A percentile compares a stretch with the other conserved stretches of the same genome.
These are phyloP conservation scores for Suillus tomentosus DNA, from an alignment of 768 basidiomycete species.

Conservation along the genomic window DNA sequence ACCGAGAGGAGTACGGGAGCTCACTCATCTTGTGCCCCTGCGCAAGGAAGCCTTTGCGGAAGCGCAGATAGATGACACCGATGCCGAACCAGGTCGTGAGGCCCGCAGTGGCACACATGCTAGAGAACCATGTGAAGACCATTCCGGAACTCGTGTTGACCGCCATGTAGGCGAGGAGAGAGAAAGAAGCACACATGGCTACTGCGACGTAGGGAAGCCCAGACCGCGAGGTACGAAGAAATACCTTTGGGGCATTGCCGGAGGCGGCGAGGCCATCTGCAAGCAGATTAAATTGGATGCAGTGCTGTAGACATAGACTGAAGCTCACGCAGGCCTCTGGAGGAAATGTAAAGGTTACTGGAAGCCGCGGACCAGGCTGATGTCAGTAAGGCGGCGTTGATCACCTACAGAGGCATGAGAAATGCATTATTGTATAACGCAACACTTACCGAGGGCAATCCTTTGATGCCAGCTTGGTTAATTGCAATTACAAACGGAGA, in stretches of 20 bases:
- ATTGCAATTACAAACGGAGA: conserved; percentile 64
- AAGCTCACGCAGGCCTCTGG: conserved; percentile 39
- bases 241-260: conserved; percentile 56
- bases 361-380: conserved; percentile 45
- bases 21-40: conserved; percentile 50
- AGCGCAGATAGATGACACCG: conserved; percentile 47
- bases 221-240: conserved; percentile 38
- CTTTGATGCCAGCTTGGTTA: conserved; percentile 56
- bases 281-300: conserved; percentile 23
- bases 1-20: conserved; percentile 45
- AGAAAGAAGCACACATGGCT: conserved; percentile 30
- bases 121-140: conserved; percentile 46
- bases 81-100: conserved; percentile 48
- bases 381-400: conserved; percentile 46
- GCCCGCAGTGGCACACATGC: conserved; percentile 40
- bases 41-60: conserved; percentile 45
- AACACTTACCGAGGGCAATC: conserved; percentile 46
- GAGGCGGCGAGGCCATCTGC: conserved; percentile 54
- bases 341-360: conserved; percentile 42
- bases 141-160: conserved; percentile 34
- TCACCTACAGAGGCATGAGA: conserved; percentile 22
- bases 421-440: neutral
- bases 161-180: conserved; percentile 44
- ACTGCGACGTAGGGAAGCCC: conserved; percentile 51
- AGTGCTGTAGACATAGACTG: neutral